Evolutionary conservation across 208 protist genomes (phyloP).

Genomic region (Trichomonas vaginalis): DNA sequence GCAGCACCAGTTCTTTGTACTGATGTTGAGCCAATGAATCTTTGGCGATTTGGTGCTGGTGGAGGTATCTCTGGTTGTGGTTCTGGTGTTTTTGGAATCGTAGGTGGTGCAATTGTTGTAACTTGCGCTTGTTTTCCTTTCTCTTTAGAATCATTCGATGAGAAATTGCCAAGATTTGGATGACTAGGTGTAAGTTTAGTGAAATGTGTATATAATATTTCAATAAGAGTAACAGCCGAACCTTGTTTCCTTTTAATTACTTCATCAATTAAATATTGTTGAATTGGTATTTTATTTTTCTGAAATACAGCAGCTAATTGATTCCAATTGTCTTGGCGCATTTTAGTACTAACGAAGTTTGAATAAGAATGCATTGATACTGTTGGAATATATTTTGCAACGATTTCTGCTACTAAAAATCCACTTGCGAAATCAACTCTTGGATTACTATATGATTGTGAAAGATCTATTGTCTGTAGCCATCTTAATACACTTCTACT

Average conservation of each 20-base stretch:
- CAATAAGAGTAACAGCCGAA: not conserved
- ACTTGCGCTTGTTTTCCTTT: not conserved
- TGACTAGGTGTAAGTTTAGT: not conserved
- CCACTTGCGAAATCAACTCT: not conserved
- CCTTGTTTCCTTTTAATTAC: not conserved
- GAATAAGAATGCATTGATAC: not conserved
- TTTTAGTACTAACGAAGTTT: not conserved
- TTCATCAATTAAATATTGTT: not conserved
- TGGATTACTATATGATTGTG: not conserved
- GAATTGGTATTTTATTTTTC: not conserved
- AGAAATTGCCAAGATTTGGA: not conserved
- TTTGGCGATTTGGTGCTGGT: not conserved
- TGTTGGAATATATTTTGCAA: not conserved
- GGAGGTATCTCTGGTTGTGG: not conserved
- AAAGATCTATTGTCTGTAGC: conserved; percentile 17
- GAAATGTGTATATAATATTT: not conserved
- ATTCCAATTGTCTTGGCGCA: conserved; percentile 6
- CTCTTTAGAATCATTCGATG: not conserved
- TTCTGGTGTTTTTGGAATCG: not conserved
- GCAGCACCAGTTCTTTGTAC: not conserved
- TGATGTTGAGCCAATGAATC: not conserved
- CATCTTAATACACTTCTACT: not conserved
- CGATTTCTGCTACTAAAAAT: not conserved
- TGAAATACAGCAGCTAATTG: not conserved
- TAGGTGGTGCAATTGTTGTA: not conserved